These are phyloP conservation scores for Schwanniomyces occidentalis DNA, from an alignment of 805 yeast genomes.

Conservation along the genomic window DNA sequence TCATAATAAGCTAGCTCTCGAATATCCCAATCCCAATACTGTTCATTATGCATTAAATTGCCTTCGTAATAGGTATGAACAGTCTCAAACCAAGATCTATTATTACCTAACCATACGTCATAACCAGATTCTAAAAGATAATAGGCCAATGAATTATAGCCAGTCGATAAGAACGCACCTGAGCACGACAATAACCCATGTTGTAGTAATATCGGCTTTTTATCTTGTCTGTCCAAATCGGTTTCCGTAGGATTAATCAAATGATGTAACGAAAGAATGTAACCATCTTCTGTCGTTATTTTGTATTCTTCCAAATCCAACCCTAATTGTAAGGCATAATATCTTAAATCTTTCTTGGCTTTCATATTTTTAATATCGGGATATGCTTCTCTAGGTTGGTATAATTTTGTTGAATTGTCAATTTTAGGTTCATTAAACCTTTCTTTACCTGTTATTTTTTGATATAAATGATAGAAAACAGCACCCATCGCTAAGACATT, in stretches of 20 bases:
- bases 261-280: constrained; percentile 63
- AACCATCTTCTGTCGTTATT: constrained; percentile 79
- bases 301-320: constrained; percentile 58
- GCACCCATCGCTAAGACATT: constrained; percentile 25
- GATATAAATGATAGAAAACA: constrained; percentile 28
- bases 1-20: constrained; percentile 80
- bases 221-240: constrained; percentile 24
- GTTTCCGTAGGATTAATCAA: constrained; percentile 50
- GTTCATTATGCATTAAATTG: constrained; percentile 39
- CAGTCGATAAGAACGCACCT: constrained; percentile 84
- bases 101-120: constrained; percentile 92
- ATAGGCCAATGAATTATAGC: constrained; percentile 72
- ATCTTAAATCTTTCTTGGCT: constrained; percentile 49
- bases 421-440: constrained; percentile 24
- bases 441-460: constrained; percentile 30
- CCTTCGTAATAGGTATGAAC: constrained; percentile 47
- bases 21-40: constrained; percentile 94
- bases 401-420: constrained; percentile 20
- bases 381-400: constrained; percentile 33
- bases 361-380: constrained; percentile 36
- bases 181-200: constrained; percentile 90
- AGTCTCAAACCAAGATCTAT: constrained; percentile 82
- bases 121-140: constrained; percentile 55
- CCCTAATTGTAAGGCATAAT: constrained; percentile 65
- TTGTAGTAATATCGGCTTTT: constrained; percentile 69